A percentile compares a stretch with the other conserved stretches of the same genome.
Evolutionary conservation across 306 rosid species (phyloP).

Genomic region (Ormosia emarginata): DNA sequence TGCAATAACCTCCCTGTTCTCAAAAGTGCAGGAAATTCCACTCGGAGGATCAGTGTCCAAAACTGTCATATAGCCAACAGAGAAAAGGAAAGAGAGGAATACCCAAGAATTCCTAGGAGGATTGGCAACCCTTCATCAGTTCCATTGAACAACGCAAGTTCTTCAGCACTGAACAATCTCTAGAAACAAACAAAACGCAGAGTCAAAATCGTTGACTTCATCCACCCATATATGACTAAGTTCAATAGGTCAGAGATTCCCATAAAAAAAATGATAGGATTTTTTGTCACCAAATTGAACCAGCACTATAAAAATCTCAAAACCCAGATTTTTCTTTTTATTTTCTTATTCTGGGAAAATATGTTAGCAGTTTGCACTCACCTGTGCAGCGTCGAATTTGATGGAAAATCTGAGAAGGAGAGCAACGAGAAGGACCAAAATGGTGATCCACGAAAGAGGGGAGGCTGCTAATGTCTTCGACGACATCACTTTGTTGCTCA

Average conservation of each 20-base stretch:
- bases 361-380: not conserved
- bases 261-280: not conserved
- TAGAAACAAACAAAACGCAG: slow-evolving; percentile 26
- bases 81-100: slow-evolving; percentile 12
- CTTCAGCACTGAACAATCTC: slow-evolving; percentile 70
- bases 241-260: not conserved
- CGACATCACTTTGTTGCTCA: slow-evolving; percentile 26
- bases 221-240: not conserved
- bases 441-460: slow-evolving; percentile 39
- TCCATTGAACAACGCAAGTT: slow-evolving; percentile 83
- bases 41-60: not conserved
- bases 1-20: not conserved
- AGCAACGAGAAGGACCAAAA: slow-evolving; percentile 38
- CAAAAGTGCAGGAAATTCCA: not conserved
- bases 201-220: slow-evolving; percentile 30
- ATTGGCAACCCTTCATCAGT: slow-evolving; percentile 67
- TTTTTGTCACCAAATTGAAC: not conserved
- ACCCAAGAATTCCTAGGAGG: slow-evolving; percentile 91
- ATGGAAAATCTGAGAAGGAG: slow-evolving; percentile 35
- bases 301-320: not conserved
- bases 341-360: not conserved
- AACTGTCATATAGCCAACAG: not conserved
- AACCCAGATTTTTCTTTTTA: not conserved
- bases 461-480: slow-evolving; percentile 35
- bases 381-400: slow-evolving; percentile 40